phyloP scores from a whole-genome alignment of 1,284 basidiomycete genomes.

The Pascua guehoae region DNA sequence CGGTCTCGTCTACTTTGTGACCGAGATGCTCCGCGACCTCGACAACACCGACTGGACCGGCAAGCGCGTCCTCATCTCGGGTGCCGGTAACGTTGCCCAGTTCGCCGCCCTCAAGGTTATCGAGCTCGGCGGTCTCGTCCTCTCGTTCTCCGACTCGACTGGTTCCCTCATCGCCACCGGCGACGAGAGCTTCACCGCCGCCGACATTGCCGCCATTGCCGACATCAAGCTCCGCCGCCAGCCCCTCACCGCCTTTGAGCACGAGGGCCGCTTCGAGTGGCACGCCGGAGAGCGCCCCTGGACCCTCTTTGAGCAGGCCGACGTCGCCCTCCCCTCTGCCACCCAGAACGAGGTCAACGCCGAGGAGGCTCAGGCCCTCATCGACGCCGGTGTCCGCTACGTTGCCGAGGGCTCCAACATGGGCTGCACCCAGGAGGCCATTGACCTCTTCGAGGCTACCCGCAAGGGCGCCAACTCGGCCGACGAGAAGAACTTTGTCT shows the following conservation, averaged over 20 bases:
- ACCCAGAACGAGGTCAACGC: conserved; percentile 71
- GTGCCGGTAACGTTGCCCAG: conserved; percentile 69
- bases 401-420: conserved; percentile 77
- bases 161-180: conserved; percentile 62
- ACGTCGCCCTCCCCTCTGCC: conserved; percentile 71
- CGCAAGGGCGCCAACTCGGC: conserved; percentile 54
- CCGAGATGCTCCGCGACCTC: conserved; percentile 53
- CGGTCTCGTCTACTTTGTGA: conserved; percentile 74
- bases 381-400: conserved; percentile 67
- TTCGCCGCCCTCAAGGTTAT: conserved; percentile 76
- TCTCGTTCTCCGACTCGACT: conserved; percentile 75
- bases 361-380: conserved; percentile 66
- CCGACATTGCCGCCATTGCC: conserved; percentile 59
- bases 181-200: conserved; percentile 59
- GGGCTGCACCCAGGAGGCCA: conserved; percentile 68
- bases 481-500: conserved; percentile 42
- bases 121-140: conserved; percentile 69
- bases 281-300: conserved; percentile 69
- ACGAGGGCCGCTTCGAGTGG: conserved; percentile 59
- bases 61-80: conserved; percentile 67
- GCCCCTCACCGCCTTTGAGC: conserved; percentile 56
- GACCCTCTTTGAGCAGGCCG: conserved; percentile 64
- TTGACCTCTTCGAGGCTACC: conserved; percentile 67
- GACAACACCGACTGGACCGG: conserved; percentile 54
- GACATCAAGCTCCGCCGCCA: conserved; percentile 65